Percentiles rank a stretch among this genome's conserved stretches.
phyloP scores from a whole-genome alignment of 805 yeast genomes.

The Saccharomycopsis microspora region DNA sequence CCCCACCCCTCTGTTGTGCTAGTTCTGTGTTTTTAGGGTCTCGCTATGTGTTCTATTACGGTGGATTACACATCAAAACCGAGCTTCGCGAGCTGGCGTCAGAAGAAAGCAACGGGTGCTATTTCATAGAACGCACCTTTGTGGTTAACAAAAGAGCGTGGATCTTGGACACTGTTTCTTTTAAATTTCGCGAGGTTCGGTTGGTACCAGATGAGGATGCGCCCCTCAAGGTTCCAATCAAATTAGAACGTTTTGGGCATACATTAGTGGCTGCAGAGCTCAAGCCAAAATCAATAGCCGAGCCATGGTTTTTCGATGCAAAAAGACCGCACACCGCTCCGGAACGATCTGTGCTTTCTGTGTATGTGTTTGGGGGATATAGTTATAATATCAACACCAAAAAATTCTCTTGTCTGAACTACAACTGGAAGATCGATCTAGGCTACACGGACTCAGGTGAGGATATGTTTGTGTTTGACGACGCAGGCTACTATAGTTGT shows the following conservation, averaged over 20 bases:
- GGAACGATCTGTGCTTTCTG: background rate
- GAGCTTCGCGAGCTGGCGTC: conserved; percentile 19
- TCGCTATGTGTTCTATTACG: conserved; percentile 51
- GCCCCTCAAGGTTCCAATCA: conserved; percentile 2
- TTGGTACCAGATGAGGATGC: conserved; percentile 4
- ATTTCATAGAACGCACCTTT: conserved; percentile 29
- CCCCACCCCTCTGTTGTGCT: conserved; percentile 41
- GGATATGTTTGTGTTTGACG: background rate
- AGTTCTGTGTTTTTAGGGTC: conserved; percentile 38
- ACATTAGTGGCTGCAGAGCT: conserved; percentile 4
- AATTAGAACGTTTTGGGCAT: conserved; percentile 14
- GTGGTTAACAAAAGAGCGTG: conserved; percentile 42
- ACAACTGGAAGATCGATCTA: conserved; percentile 10
- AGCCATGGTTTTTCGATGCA: no score
- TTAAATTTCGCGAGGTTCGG: conserved; percentile 31
- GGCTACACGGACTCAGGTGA: background rate
- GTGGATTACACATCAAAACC: conserved; percentile 48
- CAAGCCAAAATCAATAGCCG: background rate
- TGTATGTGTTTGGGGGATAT: conserved; percentile 10
- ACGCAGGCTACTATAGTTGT: conserved; percentile 2
- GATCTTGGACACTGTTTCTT: conserved; percentile 42
- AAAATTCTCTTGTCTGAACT: conserved; percentile 8
- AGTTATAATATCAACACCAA: conserved; percentile 1
- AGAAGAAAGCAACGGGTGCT: conserved; percentile 24
- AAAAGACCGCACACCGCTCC: background rate